Evolutionary conservation across 768 basidiomycete genomes (phyloP), one percentile per base, ranked within the genome.

Genomic region (Dentipellis sp.): DNA sequence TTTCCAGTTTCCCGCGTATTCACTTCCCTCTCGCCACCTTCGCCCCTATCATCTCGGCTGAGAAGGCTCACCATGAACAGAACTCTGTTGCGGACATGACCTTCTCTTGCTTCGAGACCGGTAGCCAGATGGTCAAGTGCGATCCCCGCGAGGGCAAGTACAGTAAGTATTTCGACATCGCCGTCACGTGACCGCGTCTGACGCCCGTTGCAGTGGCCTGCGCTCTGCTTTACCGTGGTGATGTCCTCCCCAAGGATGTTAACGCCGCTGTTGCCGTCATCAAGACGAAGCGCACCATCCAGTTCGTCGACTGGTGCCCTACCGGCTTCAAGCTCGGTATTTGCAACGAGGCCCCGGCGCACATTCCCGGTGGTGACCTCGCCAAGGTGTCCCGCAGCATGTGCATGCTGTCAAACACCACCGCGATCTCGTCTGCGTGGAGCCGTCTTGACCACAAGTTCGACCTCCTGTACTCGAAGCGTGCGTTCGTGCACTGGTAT

Each of bases 271-370:
- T 88, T 59, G 77, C 78, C 52, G 75, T 80, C 54, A 85, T 88
- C 75, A 86, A 85, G 74, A 88, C 86, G 34, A 86, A 84, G 74
- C 78, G 85, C 51, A 88, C 86, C 23, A 86, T 88, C 63, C 83
- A 86, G 66, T 87, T 86, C 58, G 86, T 87, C 62, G 86, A 87
- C 66, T 87, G 85, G 85, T 84, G 81, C 67, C 82, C 83, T 23
- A 88, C 87, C 54, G 87, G 87, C 55, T 87, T 86, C 82, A 86
- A 86, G 72, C 75, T 75, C 12, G 87, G 87, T 67, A 83, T 88
- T 67, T 88, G 86, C 72, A 87, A 87, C 69, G 86, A 88, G 69
- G 79, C 86, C 38, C 83, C 86, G 2, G 84, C 86, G 29, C 76
- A 80, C 65, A 83, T 88, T 42, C 86, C 86, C 17, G 84, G 84